These are phyloP conservation scores for Hyphodiscus sp. DNA, from an alignment of 2,329 filamentous ascomycete species.

Conservation along the genomic window DNA sequence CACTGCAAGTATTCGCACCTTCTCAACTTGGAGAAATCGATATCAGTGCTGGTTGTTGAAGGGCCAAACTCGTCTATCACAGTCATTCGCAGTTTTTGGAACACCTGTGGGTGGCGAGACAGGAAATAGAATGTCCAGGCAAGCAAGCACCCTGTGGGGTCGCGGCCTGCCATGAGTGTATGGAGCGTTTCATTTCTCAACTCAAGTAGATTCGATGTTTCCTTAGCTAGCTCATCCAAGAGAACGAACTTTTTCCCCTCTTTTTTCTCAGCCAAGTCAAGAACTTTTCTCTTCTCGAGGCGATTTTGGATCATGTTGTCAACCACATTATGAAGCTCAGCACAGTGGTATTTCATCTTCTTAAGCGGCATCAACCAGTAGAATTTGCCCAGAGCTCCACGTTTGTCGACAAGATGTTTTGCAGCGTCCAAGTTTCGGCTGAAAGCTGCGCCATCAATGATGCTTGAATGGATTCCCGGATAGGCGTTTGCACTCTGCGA, in stretches of 20 bases:
- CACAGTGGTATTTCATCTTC: too few species aligned
- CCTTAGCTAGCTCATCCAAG: neutral
- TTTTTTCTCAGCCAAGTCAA: constrained; percentile 17
- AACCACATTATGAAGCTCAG: too few species aligned
- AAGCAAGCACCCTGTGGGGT: constrained; percentile 11
- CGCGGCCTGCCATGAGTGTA: constrained; percentile 11
- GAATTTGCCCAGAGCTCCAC: too few species aligned
- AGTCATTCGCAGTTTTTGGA: constrained; percentile 33
- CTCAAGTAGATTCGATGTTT: too few species aligned
- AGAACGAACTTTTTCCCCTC: too few species aligned
- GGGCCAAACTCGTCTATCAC: constrained; percentile 30
- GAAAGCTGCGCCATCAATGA: too few species aligned
- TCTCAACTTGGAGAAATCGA: constrained; percentile 13
- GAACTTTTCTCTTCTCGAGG: constrained; percentile 7
- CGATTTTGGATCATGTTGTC: too few species aligned
- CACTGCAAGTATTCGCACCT: constrained; percentile 19
- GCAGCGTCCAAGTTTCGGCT: too few species aligned
- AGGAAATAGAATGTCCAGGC: constrained; percentile 26
- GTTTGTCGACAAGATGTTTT: too few species aligned
- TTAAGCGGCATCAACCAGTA: too few species aligned
- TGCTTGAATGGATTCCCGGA: too few species aligned
- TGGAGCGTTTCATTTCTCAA: neutral
- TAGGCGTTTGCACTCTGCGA: neutral
- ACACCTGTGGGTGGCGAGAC: constrained; percentile 5
- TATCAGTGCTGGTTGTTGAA: constrained; percentile 11